A percentile compares a stretch with the other conserved stretches of the same genome.
phyloP scores from a whole-genome alignment of 2,329 filamentous ascomycete species.

The Cercospora sojina region DNA sequence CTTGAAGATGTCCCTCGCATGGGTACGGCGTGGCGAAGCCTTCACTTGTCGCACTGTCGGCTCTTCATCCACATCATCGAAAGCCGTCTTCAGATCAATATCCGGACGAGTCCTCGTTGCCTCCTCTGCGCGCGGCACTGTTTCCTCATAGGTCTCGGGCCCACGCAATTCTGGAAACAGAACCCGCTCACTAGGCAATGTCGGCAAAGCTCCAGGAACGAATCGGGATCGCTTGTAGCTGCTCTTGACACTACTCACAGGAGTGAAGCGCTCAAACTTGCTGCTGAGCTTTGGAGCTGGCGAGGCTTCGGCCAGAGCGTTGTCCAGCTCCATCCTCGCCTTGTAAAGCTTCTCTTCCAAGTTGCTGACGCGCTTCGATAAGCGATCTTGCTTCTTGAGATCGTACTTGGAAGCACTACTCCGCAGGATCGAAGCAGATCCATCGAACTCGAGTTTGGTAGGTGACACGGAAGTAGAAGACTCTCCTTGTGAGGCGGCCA shows the following conservation, averaged over 20 bases:
- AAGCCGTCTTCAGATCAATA: constrained; percentile 24
- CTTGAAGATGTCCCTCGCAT: constrained; percentile 30
- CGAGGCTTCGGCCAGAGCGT: constrained; percentile 47
- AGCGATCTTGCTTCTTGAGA: constrained; percentile 55
- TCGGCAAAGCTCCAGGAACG: constrained; percentile 39
- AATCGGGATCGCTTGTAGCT: constrained; percentile 34
- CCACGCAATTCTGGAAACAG: constrained; percentile 34
- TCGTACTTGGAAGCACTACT: constrained; percentile 57
- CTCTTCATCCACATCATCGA: constrained; percentile 27
- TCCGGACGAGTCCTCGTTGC: constrained; percentile 18
- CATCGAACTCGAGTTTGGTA: constrained; percentile 32
- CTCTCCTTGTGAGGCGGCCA: constrained; percentile 37
- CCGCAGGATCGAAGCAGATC: constrained; percentile 38
- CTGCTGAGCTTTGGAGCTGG: constrained; percentile 41
- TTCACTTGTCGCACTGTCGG: constrained; percentile 25
- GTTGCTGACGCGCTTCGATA: constrained; percentile 60
- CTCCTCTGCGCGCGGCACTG: constrained; percentile 10
- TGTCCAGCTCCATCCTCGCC: constrained; percentile 55
- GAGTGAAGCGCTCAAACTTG: constrained; percentile 40
- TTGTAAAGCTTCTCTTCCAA: constrained; percentile 58
- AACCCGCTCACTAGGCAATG: constrained; percentile 42
- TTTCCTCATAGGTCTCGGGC: constrained; percentile 11
- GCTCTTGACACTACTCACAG: constrained; percentile 32
- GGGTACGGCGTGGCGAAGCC: constrained; percentile 25
- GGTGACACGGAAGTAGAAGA: constrained; percentile 40